Base-by-base conservation (phyloP, 208 protist species). In the Crithidia sp. region DNA sequence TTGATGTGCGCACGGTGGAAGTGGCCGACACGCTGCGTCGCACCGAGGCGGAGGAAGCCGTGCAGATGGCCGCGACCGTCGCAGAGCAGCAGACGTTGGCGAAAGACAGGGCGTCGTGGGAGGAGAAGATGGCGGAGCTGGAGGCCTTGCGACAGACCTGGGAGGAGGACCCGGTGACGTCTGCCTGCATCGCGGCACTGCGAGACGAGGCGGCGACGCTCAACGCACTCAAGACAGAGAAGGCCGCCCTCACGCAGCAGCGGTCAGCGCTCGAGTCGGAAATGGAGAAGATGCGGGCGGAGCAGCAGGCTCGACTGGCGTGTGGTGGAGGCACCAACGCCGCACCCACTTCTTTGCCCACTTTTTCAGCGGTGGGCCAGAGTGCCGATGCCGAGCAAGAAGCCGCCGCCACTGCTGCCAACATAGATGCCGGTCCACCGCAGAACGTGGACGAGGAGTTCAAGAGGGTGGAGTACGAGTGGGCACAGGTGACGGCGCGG, bases 11-110 rank as follows among this genome's bases (percentile, higher is more conserved):
- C 53, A 58, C 79, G 10, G 81, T 92, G 72, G 67, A 79, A 9
- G 74, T 77, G 16, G 64, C 73, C 6, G 81, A 93, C 74, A 67
- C 80, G 41, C 62, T 93, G 16, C 88, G 86, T 17, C 83, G 84
- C 10, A 84, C 80, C 8, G 87, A 94, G 63, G 77, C 84, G 56
- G 89, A 93, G 70, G 90, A 95, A 55, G 71, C 79, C 2, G 76
- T 97, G 44, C 79, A 94, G 52, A 67, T 66, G 13, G 55, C 82
- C 28, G 64, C 83, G 47, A 71, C 76, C 17, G 62, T 62, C n/a
- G 55, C 72, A 6, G 78, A 83, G 6, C 62, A 86, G 39, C 45
- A 74, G 40, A 39, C 58, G 28, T 71, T 86, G 49, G 62, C 76
- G 4, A 64, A 68, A 10, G 79, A 89, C 45, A 65, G 66, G 53